Evolutionary conservation across 257 asterid species (phyloP), one percentile per base, ranked within the genome.

Genomic region (Solanum ahanhuiri): DNA sequence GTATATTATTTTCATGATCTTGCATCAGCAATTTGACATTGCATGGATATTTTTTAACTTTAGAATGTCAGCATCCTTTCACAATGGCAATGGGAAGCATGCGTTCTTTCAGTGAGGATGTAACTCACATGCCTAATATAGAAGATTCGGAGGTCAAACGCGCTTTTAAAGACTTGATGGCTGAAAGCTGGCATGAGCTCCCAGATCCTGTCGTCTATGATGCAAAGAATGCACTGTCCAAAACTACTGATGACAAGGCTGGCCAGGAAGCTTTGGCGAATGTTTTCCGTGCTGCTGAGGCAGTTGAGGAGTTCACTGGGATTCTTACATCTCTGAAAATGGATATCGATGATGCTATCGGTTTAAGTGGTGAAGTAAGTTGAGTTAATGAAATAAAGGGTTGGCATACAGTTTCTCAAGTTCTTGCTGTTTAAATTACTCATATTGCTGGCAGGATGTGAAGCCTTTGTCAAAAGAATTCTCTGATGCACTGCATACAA

Each of bases 281-380:
- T 90, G 97, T 93, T 60, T 90, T 92, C 85, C 93, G 96, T 76
- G 95, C 99, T 9, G 99, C 99, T 81, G 97, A 95, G 89, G 98
- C 99, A 81, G 97, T 94, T 86, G 99, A 97, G 93, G 98, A 97
- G 89, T 95, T 96, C 87, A 81, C 91, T 4, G 98, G 96, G 71
- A 96, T 93, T 30, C 87, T 93, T 83, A 90, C 91, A 81, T 91
- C 98, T 20, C 89, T 97, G 88, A 97, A 96, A 89, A 96, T 95
- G 99, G 97, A 91, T 45, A 87, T 96, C 88, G 99, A 97, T 90
- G 99, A 97, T 81, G 89, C 91, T 45, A 94, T 97, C 88, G 99
- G 99, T 39, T 12, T 89, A 84, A 94, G 99, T 83, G 99, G 99
- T 35, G 99, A 97, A 98, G 99, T 97, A 91, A 88, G 57, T 23